A percentile compares a stretch with the other conserved stretches of the same genome.
Conservation (phyloP, 495 filamentous ascomycete genomes). For the Penicillium egyptiacum region DNA sequence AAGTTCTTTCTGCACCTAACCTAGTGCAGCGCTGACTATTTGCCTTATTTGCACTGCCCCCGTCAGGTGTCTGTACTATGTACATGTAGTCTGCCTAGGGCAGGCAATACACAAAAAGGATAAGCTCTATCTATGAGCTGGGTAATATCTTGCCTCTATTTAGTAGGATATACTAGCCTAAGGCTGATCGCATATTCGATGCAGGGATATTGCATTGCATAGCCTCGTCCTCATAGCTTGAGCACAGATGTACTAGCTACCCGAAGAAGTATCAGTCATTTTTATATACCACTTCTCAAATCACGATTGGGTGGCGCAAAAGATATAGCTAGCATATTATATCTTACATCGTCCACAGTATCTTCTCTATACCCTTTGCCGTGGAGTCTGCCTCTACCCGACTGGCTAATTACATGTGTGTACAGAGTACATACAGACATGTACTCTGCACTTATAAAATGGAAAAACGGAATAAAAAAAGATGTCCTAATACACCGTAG, state of each 20-base stretch:
- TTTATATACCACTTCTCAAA: not conserved
- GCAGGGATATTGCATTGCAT: not conserved
- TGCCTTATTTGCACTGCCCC: not conserved
- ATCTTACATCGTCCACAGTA: too few species aligned
- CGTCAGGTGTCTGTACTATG: not conserved
- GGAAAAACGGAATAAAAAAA: not conserved
- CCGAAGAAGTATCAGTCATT: not conserved
- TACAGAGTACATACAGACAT: not conserved
- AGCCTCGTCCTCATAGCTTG: not conserved
- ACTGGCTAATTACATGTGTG: not conserved
- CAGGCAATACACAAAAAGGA: not conserved
- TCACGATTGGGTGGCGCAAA: not conserved
- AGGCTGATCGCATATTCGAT: not conserved
- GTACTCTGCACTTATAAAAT: not conserved
- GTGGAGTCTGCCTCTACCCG: not conserved
- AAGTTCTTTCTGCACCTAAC: not conserved
- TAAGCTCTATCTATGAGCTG: not conserved
- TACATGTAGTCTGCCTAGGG: not conserved
- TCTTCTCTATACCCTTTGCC: not conserved
- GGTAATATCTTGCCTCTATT: not conserved
- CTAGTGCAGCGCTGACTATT: not conserved
- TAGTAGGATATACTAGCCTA: not conserved
- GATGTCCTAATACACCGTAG: constrained; percentile 1
- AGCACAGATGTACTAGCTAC: not conserved
- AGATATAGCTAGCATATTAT: too few species aligned